These are phyloP conservation scores for Crithidia expoeki DNA, from an alignment of 208 protist species.

Conservation along the genomic window DNA sequence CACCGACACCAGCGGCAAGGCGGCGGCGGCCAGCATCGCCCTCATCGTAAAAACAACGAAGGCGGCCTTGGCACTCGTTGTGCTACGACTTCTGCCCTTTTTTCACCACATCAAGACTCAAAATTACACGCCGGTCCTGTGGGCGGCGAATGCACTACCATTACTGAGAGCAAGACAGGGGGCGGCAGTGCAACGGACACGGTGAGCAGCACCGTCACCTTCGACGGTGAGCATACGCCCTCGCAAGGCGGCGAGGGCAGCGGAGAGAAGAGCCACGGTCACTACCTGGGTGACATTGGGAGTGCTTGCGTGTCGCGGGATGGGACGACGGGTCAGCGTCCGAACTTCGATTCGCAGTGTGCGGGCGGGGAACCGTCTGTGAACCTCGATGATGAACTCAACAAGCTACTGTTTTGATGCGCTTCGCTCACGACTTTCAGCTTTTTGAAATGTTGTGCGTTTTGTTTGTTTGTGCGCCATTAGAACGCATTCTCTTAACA, in stretches of 20 bases:
- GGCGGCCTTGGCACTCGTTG: neutral
- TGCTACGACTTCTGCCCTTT: neutral
- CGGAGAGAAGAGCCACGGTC: neutral
- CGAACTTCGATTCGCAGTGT: neutral
- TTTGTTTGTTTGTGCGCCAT: slow-evolving; percentile 13
- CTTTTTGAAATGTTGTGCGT: too few species aligned
- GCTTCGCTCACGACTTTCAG: too few species aligned
- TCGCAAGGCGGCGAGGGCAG: neutral
- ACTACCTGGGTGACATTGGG: neutral
- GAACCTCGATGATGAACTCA: slow-evolving; percentile 73
- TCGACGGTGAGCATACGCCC: neutral
- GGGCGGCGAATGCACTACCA: too few species aligned
- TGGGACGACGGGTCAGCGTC: neutral
- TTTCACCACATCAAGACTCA: too few species aligned
- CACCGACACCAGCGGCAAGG: neutral
- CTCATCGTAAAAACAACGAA: neutral
- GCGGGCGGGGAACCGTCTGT: slow-evolving; percentile 25
- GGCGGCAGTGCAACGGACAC: neutral
- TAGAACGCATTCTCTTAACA: neutral
- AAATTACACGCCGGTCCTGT: too few species aligned
- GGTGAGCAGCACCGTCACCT: neutral
- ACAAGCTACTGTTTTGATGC: slow-evolving; percentile 43
- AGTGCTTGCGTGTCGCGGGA: slow-evolving; percentile 5
- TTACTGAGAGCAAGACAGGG: neutral
- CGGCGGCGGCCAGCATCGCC: neutral